Base-by-base conservation (phyloP, 2,329 filamentous ascomycete genomes). In the Arthrobotrys entomopaga region DNA sequence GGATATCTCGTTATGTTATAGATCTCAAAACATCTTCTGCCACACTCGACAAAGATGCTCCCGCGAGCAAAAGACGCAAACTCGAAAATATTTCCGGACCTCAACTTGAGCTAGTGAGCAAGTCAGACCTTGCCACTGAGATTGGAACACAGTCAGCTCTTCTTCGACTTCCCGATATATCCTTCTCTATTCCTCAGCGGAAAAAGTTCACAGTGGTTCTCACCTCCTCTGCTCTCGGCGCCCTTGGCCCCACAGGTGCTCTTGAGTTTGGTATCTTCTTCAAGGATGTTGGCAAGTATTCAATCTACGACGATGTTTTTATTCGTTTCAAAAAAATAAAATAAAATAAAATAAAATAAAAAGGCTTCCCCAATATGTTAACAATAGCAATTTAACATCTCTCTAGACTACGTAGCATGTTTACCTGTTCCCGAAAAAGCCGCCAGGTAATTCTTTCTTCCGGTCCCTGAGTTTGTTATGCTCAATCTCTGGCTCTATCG, bases 151-250 rank as follows among this genome's bases (percentile, higher is more conserved):
- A 67, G 10, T 50, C 63, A 20, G 40, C 43, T 15, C 38, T 64
- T 19, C 57, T 74, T 26, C 70, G 70, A 16, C 15, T 74, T 13
- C 50, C 70, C 80, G 88, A 90, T 50, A 87, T 90, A 19, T 90
- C 88, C 0, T 83, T 90, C n/a, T 86, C 87, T 0, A 84, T 89
- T 2, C 89, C 89, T 0, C 87, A 88, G 81, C 84, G 89, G 76
- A 91, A 90, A 81, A 91, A 90, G 80, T 87, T 87, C 77, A 87
- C 88, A 76, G 80, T 90, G 7, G 88, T 86, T 80, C 86, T 90
- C 75, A 90, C 88, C 1, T 81, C 84, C 4, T 46, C 48, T 19
- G 73, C 73, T 22, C 19, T 76, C 34, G 65, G 38, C 3, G 65
- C 77, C 26, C 69, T 73, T 38, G 71, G 49, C 61, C 50, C 66